phyloP scores from a whole-genome alignment of 805 yeast species.

The Candida vartiovaarae region DNA sequence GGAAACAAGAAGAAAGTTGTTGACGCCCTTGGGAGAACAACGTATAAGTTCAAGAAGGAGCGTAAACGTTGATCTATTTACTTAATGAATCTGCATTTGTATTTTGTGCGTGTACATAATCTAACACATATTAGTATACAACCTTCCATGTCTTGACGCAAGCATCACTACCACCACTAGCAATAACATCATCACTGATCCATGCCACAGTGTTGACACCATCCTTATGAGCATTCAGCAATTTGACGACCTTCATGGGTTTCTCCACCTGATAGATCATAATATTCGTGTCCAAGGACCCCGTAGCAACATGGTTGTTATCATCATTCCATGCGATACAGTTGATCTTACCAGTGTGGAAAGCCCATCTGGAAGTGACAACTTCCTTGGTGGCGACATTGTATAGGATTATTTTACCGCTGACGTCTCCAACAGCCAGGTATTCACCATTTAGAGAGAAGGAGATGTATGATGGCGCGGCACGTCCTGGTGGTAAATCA shows the following conservation, averaged over 20 bases:
- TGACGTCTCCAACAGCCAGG: conserved; percentile 78
- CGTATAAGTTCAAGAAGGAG: conserved; percentile 80
- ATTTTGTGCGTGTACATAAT: neutral
- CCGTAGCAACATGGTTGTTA: conserved; percentile 66
- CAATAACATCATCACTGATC: conserved; percentile 43
- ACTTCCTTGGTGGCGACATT: conserved; percentile 45
- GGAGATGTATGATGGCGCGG: conserved; percentile 54
- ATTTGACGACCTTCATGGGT: conserved; percentile 72
- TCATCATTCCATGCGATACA: conserved; percentile 75
- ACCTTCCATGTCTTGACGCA: conserved; percentile 66
- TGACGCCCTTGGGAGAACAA: conserved; percentile 57
- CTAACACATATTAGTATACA: conserved; percentile 5
- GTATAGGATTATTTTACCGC: conserved; percentile 82
- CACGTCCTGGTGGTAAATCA: conserved; percentile 41
- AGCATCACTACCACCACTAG: conserved; percentile 78
- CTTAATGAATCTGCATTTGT: neutral
- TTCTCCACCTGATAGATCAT: conserved; percentile 71
- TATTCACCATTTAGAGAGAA: conserved; percentile 64
- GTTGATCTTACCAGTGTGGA: conserved; percentile 79
- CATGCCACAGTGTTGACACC: conserved; percentile 77
- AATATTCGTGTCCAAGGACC: conserved; percentile 77
- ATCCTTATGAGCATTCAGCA: conserved; percentile 76
- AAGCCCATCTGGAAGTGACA: conserved; percentile 89
- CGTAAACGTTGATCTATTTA: conserved; percentile 41
- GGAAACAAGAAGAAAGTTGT: conserved; percentile 78